Base-by-base conservation (phyloP, 768 basidiomycete genomes). In the Tulasnella sp. region DNA sequence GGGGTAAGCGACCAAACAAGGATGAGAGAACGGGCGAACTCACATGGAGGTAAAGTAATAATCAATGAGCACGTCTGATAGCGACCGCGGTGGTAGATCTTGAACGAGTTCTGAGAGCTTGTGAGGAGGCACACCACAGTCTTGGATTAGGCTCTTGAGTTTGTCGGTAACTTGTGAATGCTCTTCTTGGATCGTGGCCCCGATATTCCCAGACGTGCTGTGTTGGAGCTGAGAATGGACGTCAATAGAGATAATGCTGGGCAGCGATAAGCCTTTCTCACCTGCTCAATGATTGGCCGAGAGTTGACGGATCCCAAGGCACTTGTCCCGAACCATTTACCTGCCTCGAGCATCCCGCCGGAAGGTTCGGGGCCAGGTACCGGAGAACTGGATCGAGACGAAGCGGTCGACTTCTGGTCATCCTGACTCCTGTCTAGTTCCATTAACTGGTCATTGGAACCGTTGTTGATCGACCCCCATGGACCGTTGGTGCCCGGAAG, bases 101-200 rank as follows among this genome's bases (percentile, higher is more conserved):
- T 93, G 90, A 25, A 96, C 85, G 12, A 98, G 88, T 81, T 97
- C 96, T 0, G 91, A 89, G 67, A 98, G 90, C 83, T 95, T 95
- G 78, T 94, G 92, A 1, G 95, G 93, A 22, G 91, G 89, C 45
- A 96, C 93, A 7, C 96, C 96, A 82, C 93, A 98, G 82, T 98
- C 95, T 82, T 93, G 91, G 45, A 97, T 91, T 42, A 98, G 86
- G 67, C 89, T 89, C 81, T 92, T 91, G 70, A 96, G 84, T 79
- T 93, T 95, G 81, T 96, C 93, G 2, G 89, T 92, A 17, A 94
- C 91, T 19, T 86, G 84, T 0, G 77, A 73, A 40, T 78, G 49
- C 22, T 81, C 80, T 49, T 80, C 80, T 8, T 79, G 67, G n/a
- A 77, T 36, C 29, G 54, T 58, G 17, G 78, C 67, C 7, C 72